Conservation (phyloP, 192 early-diverging fungal species). For the Coemansia sp. region DNA sequence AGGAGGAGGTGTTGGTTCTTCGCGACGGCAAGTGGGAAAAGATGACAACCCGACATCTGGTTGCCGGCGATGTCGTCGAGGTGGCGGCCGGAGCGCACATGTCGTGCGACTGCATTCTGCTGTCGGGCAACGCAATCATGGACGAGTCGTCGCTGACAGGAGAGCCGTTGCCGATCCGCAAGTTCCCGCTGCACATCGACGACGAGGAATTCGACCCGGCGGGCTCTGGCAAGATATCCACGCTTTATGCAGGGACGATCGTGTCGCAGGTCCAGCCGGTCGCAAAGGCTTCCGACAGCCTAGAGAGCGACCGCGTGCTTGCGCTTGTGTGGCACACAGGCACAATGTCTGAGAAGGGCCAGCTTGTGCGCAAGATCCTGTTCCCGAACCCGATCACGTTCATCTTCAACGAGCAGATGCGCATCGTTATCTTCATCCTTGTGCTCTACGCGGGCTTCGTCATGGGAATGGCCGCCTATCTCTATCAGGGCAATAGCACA, state of each 20-base stretch:
- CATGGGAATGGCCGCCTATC: conserved; percentile 46
- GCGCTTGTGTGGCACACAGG: conserved; percentile 57
- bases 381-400: conserved; percentile 69
- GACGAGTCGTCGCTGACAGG: conserved; percentile 78
- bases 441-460: conserved; percentile 44
- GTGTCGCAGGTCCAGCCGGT: conserved; percentile 56
- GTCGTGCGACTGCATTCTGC: conserved; percentile 71
- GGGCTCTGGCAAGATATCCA: conserved; percentile 60
- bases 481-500: conserved; percentile 49
- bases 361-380: conserved; percentile 69
- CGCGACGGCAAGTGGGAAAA: conserved; percentile 66
- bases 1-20: conserved; percentile 50
- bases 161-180: conserved; percentile 78
- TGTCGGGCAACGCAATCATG: conserved; percentile 70
- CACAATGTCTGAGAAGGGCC: conserved; percentile 61
- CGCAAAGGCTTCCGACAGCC: conserved; percentile 19
- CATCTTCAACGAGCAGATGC: conserved; percentile 74
- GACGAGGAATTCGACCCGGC: conserved; percentile 36
- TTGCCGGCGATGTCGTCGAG: conserved; percentile 69
- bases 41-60: conserved; percentile 60
- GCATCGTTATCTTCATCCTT: conserved; percentile 60
- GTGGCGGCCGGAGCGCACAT: conserved; percentile 55
- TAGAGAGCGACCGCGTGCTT: conserved; percentile 24
- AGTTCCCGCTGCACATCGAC: conserved; percentile 69
- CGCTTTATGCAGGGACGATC: conserved; percentile 71